Base-by-base conservation (phyloP, 805 yeast species). In the Saturnispora ahearnii region DNA sequence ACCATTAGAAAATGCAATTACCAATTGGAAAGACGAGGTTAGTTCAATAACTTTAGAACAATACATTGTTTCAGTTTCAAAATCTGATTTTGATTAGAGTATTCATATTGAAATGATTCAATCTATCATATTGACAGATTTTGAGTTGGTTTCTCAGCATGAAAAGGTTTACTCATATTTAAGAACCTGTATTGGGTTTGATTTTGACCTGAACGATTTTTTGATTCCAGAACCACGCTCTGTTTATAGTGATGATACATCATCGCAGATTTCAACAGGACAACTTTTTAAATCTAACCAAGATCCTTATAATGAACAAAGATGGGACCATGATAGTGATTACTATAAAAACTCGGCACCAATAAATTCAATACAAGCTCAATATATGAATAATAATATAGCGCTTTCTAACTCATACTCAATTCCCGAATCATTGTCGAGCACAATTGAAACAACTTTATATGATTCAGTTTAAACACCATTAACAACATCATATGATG, bases 91-190 rank as follows among this genome's bases (percentile, higher is more conserved):
- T 30, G 45, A 43, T 43, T 10, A 37, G 3, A 45, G 40, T 37
- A 24, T 45, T 26, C n/a, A 31, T 26, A 32, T 45, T 11, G 48
- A 45, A 37, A 22, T 30, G 11, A 45, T 45, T 10, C 48, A 45
- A 31, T 45, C 48, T 11, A 45, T 45, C 8, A 29, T 45, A 21
- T 15, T 45, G 8, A 45, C 43, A 11, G 48, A 45, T 15, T 45
- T 29, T 37, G 48, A 37, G 12, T 30, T 15, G 15, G 18, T 24
- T 12, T 12, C 5, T 21, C 10, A 37, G 4, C 10, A 22, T 5
- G 22, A 15, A 21, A 22, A 38, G 3, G 28, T 28, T 8, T 5
- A 21, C 13, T 36, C 48, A 18, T 11, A 24, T 45, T 32, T 45
- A 31, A 31, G 12, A 28, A 13, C 36, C 21, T 45, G 48, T 21